Conservation (phyloP, 768 basidiomycete genomes). For the Calocybe cyanea region DNA sequence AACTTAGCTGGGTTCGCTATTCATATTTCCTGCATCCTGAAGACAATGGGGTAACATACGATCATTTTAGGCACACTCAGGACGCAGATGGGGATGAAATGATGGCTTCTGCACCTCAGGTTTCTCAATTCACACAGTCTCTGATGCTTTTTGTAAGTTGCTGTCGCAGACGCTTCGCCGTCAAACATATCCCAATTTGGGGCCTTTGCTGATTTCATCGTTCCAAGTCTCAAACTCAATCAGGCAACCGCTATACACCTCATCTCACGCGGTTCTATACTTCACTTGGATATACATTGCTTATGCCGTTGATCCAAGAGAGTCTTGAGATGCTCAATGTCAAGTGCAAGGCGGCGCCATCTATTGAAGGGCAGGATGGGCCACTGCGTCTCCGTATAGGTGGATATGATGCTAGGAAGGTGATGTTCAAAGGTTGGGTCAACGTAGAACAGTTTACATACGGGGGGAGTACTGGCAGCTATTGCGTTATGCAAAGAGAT, state of each 20-base stretch:
- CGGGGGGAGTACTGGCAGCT: slow-evolving; percentile 48
- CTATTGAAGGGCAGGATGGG: slow-evolving; percentile 16
- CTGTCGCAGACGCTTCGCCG: background rate
- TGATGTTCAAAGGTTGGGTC: slow-evolving; percentile 71
- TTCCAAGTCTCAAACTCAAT: slow-evolving; percentile 75
- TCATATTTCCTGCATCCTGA: slow-evolving; percentile 7
- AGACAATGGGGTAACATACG: background rate
- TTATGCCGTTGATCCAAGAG: slow-evolving; percentile 53
- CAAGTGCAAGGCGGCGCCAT: slow-evolving; percentile 41
- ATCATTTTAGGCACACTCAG: background rate
- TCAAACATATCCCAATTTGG: background rate
- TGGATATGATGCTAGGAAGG: slow-evolving; percentile 60
- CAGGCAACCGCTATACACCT: slow-evolving; percentile 66
- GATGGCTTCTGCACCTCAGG: slow-evolving; percentile 53
- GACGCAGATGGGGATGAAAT: slow-evolving; percentile 47
- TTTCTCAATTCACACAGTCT: slow-evolving; percentile 76
- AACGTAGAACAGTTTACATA: slow-evolving; percentile 61
- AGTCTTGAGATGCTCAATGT: slow-evolving; percentile 46
- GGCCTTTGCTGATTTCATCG: background rate
- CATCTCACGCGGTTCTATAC: slow-evolving; percentile 83
- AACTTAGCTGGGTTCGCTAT: slow-evolving; percentile 33
- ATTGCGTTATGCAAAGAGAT: slow-evolving; percentile 69
- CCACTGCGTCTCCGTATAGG: slow-evolving; percentile 54
- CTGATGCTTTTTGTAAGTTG: slow-evolving; percentile 78
- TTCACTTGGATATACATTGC: slow-evolving; percentile 44